Percentiles rank a stretch among this genome's conserved stretches.
Conservation (phyloP, 768 basidiomycete genomes). For the Agrocybe praecox region DNA sequence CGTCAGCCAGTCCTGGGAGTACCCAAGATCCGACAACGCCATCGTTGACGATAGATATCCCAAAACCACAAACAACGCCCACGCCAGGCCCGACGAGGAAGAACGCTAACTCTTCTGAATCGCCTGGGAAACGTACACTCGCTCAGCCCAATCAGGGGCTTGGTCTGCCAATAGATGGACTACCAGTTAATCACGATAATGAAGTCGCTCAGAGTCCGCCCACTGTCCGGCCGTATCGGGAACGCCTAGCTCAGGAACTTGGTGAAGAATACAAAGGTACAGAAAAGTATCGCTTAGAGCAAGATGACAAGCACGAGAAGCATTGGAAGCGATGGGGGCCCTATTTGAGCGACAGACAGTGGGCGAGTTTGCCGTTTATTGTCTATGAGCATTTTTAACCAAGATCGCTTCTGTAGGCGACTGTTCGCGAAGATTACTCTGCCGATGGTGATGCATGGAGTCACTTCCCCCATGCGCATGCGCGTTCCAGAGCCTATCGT, state of each 20-base stretch:
- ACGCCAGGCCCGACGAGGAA: slow-evolving; percentile 49
- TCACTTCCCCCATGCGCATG: slow-evolving; percentile 93
- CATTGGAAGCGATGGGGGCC: slow-evolving; percentile 99
- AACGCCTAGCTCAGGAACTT: slow-evolving; percentile 63
- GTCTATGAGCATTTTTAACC: not conserved
- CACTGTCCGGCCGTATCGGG: slow-evolving; percentile 48
- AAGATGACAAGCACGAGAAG: slow-evolving; percentile 75
- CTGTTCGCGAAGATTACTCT: slow-evolving; percentile 98
- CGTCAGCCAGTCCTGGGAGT: slow-evolving; percentile 15
- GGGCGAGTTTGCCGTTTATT: slow-evolving; percentile 59
- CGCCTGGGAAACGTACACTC: slow-evolving; percentile 17
- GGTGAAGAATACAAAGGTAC: slow-evolving; percentile 77
- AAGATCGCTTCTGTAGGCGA: slow-evolving; percentile 55
- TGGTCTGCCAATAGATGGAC: slow-evolving; percentile 1
- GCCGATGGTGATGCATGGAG: slow-evolving; percentile 95
- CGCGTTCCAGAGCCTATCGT: slow-evolving; percentile 91
- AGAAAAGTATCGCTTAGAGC: slow-evolving; percentile 83
- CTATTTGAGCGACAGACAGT: slow-evolving; percentile 96
- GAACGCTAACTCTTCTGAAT: slow-evolving; percentile 26
- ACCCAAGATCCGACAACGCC: slow-evolving; percentile 30
- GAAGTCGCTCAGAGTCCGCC: slow-evolving; percentile 13
- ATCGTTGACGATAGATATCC: slow-evolving; percentile 67
- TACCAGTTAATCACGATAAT: slow-evolving; percentile 18
- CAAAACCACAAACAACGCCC: slow-evolving; percentile 46
- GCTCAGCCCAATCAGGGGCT: slow-evolving; percentile 1